Evolutionary conservation across 257 asterid genomes (phyloP).

Genomic region (Mentha longifolia): DNA sequence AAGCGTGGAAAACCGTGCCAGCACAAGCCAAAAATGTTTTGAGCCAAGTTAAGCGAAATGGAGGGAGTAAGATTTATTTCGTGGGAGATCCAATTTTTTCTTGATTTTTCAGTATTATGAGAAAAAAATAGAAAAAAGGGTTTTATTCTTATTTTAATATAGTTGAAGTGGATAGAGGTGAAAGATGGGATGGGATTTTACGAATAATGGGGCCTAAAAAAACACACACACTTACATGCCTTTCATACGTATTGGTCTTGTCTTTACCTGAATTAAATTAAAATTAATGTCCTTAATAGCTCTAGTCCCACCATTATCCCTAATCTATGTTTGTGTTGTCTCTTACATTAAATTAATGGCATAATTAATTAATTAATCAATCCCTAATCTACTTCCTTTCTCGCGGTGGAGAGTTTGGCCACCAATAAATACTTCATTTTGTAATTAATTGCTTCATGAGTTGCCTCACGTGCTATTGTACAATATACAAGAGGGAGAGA

Average conservation of each 20-base stretch:
- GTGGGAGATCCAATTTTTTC: too few relatives aligned
- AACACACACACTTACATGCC: conserved; percentile 28
- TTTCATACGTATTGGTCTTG: conserved; percentile 27
- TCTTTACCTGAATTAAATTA: conserved; percentile 22
- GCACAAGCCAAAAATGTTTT: too few relatives aligned
- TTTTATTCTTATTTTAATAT: conserved; percentile 14
- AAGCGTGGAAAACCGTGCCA: too few relatives aligned
- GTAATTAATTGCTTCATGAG: conserved; percentile 4
- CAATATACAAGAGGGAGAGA: too few relatives aligned
- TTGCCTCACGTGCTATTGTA: background rate
- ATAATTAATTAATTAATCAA: background rate
- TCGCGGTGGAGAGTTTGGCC: background rate
- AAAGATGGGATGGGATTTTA: conserved; percentile 28
- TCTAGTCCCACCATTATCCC: conserved; percentile 24
- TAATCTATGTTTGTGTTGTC: conserved; percentile 25
- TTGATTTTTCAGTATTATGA: too few relatives aligned
- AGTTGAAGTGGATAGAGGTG: conserved; percentile 28
- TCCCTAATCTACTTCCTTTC: conserved; percentile 11
- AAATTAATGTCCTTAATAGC: conserved; percentile 19
- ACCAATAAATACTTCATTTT: conserved; percentile 22
- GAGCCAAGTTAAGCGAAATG: too few relatives aligned
- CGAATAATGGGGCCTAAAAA: conserved; percentile 26
- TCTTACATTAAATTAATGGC: conserved; percentile 2
- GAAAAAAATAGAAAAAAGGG: too few relatives aligned
- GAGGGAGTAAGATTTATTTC: too few relatives aligned